Evolutionary conservation across 305 asterid genomes (phyloP), one percentile per base, ranked within the genome.

Genomic region (Fraxinus platypoda): DNA sequence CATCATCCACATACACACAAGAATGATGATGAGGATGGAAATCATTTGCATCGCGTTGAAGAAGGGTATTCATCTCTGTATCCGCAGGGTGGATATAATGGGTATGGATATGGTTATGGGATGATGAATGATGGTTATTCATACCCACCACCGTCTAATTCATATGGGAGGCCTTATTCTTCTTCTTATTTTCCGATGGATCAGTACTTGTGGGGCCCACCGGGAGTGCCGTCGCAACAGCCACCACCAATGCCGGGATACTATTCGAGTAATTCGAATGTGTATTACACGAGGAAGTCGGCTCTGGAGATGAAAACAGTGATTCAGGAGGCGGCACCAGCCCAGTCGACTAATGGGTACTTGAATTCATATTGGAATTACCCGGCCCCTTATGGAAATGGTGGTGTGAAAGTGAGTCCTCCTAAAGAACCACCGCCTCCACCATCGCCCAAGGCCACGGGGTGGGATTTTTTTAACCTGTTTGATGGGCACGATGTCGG

Each of bases 381-480:
- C 73, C 88, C 92, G 1, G 76, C 81, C 0, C 85, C 78, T n/a
- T 83, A 89, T 54, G 88, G 79, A 33, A 84, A 83, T 83, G 90
- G 85, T 21, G 91, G 78, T 26, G 87, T 41, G 62, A 89, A 85
- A 82, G 85, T 52, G 74, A 89, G 87, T 64, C 79, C 86, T 12
- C 88, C 82, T 0, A 87, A 83, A 85, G 94, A 89, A 82, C 87
- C 93, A 33, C 99, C 98, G 1, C 97, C 97, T 8, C 99, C 98
- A 9, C 97, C 98, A 0, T 84, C 98, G 0, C 97, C 99, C 0
- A 90, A 90, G 86, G 92, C 85, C 2, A 89, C 98, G 11, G 82
- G 85, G 13, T 95, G 98, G 99, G 98, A 92, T 88, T 94, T 91
- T 71, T 80, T 92, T 0, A 92, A 96, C 76, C 95, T 94, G 35